Conservation (phyloP, 805 yeast species). For the Starmerella tilneyi region DNA sequence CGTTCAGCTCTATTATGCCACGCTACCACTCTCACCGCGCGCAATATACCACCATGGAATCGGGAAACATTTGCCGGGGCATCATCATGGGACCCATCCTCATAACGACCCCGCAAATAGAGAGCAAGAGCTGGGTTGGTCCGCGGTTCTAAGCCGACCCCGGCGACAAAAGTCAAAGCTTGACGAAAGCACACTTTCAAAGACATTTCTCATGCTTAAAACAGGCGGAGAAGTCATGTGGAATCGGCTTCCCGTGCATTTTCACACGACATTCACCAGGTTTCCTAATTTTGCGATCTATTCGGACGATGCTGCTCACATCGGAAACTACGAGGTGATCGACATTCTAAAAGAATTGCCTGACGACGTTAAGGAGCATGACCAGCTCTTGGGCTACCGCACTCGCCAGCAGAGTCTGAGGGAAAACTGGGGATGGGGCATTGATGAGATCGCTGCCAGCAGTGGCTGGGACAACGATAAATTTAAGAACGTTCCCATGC, state of each 20-base stretch:
- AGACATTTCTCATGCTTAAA: background rate
- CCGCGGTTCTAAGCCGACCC: background rate
- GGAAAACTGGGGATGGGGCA: conserved; percentile 23
- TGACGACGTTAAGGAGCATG: conserved; percentile 18
- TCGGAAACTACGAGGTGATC: conserved; percentile 30
- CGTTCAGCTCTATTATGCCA: conserved; percentile 4
- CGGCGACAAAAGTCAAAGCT: background rate
- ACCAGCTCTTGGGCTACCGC: conserved; percentile 25
- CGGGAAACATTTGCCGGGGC: background rate
- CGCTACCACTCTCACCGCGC: background rate
- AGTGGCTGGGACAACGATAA: conserved; percentile 12
- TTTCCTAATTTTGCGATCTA: conserved; percentile 30
- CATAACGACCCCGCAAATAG: background rate
- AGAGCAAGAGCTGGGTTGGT: background rate
- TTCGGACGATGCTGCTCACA: conserved; percentile 29
- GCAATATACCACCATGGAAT: background rate
- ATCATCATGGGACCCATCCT: no score
- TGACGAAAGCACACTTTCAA: conserved; percentile 10
- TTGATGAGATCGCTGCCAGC: background rate
- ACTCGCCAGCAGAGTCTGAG: conserved; percentile 23
- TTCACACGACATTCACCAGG: conserved; percentile 29
- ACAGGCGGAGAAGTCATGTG: conserved; percentile 8
- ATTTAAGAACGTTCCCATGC: conserved; percentile 7
- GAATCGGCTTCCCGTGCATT: conserved; percentile 29
- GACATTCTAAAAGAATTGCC: conserved; percentile 28